Evolutionary conservation across 2,329 filamentous ascomycete genomes (phyloP).

Genomic region (Magnaporthiopsis rhizophila): DNA sequence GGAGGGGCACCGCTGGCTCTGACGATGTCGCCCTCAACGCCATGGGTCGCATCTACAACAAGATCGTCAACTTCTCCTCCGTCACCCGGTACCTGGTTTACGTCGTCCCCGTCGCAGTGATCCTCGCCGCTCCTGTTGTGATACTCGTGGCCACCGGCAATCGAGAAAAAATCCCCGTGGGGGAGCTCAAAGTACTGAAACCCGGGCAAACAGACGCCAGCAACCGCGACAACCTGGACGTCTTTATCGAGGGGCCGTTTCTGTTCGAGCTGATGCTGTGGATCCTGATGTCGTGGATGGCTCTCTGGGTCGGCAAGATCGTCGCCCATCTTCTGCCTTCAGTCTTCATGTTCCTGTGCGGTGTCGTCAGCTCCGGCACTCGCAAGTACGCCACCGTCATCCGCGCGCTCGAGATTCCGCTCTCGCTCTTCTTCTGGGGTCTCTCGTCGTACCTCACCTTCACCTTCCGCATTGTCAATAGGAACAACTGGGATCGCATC

Average conservation of each 20-base stretch:
- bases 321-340: slow-evolving; percentile 52
- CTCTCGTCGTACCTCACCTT: slow-evolving; percentile 56
- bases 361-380: slow-evolving; percentile 61
- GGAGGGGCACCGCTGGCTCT: slow-evolving; percentile 35
- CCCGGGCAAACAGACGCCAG: not conserved
- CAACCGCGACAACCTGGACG: not conserved
- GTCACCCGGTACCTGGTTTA: slow-evolving; percentile 62
- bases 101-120: slow-evolving; percentile 52
- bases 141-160: slow-evolving; percentile 40
- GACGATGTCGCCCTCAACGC: slow-evolving; percentile 48
- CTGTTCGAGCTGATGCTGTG: slow-evolving; percentile 58
- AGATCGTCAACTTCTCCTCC: slow-evolving; percentile 54
- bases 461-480: slow-evolving; percentile 40
- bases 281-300: slow-evolving; percentile 61
- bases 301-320: slow-evolving; percentile 60
- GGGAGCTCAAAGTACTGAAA: slow-evolving; percentile 16
- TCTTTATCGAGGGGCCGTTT: slow-evolving; percentile 30
- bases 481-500: slow-evolving; percentile 20
- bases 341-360: slow-evolving; percentile 60
- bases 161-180: not conserved
- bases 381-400: slow-evolving; percentile 63
- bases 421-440: slow-evolving; percentile 63
- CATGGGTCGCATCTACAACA: slow-evolving; percentile 58
- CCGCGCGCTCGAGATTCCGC: slow-evolving; percentile 53
- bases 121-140: slow-evolving; percentile 55